Conservation (phyloP, 805 yeast species). For the Candida maltosa region DNA sequence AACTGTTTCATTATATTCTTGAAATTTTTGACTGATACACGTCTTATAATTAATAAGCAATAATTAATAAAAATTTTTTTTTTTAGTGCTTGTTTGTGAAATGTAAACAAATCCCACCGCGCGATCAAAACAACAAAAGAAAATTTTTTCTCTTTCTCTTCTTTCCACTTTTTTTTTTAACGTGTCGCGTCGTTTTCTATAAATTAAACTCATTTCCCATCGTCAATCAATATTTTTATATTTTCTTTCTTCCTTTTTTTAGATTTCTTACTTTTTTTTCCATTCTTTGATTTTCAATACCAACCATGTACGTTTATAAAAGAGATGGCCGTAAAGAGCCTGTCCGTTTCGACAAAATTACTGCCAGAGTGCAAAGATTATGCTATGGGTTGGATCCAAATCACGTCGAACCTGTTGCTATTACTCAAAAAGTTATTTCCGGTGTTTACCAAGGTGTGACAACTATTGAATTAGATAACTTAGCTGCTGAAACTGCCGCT, state of each 20-base stretch:
- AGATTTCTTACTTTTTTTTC: not conserved
- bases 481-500: constrained; percentile 96
- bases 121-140: too few species aligned
- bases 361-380: constrained; percentile 85
- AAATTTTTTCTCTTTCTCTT: too few species aligned
- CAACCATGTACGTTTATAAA: constrained; percentile 75
- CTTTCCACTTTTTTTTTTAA: too few species aligned
- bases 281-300: not conserved
- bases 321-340: constrained; percentile 95
- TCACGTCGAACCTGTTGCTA: constrained; percentile 92
- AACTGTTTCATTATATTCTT: too few species aligned
- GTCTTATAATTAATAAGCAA: too few species aligned
- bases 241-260: constrained; percentile 4
- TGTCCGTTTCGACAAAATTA: constrained; percentile 93
- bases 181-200: too few species aligned
- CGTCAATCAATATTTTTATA: too few species aligned
- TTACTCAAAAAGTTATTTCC: constrained; percentile 91
- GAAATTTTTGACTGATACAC: too few species aligned
- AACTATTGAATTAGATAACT: constrained; percentile 67
- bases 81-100: too few species aligned
- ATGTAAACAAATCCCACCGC: too few species aligned
- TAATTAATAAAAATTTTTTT: too few species aligned
- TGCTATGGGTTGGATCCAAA: constrained; percentile 91
- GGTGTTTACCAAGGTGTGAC: constrained; percentile 98
- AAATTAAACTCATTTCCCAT: too few species aligned